Evolutionary conservation across 2,329 filamentous ascomycete species (phyloP), one percentile per base, ranked within the genome.

Genomic region (Neofusicoccum sp.): DNA sequence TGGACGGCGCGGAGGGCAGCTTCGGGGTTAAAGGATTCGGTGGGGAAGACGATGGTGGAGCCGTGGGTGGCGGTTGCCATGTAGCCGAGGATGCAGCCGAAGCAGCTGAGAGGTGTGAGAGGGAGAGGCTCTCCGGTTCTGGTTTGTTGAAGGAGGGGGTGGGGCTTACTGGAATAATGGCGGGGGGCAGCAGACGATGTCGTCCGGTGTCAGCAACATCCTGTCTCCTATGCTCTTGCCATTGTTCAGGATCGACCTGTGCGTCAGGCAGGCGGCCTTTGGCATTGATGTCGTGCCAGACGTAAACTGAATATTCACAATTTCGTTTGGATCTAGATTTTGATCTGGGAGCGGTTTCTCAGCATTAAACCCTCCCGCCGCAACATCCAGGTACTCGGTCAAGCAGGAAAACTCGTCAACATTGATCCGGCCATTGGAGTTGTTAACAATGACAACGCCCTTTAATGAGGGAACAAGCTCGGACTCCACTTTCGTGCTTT

Each of bases 231-330:
- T 96, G 60, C 92, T 85, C 30, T 84, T 82, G 33, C 93, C 95
- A 71, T 98, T 98, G 76, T 98, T 99, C 63, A 99, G 81, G 65
- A 98, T 93, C n/a, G 84, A 88, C 3, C 82, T 83, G 76, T 98
- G 93, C 0, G 85, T 88, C 33, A 99, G 83, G 78, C 92, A 96
- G 1, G 93, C 93, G 0, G 95, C 95, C 77, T 98, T 98, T 24
- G 93, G 93, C 69, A 84, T 81, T 0, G 90, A 90, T 0, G 95
- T 98, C 0, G 95, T 98, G n/a, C 93, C 95, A 0, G 89, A 93
- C 0, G 95, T 99, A 78, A 98, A 98, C 74, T 98, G 93, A 65
- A 98, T 96, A 71, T 97, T 98, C 66, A 96, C 88, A 2, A 89
- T 86, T 54, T 98, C 93, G 63, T 84, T 73, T 0, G 86, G 80